A percentile compares a stretch with the other conserved stretches of the same genome.
Evolutionary conservation across 345 rosid species (phyloP).

Genomic region (Psidium guajava): DNA sequence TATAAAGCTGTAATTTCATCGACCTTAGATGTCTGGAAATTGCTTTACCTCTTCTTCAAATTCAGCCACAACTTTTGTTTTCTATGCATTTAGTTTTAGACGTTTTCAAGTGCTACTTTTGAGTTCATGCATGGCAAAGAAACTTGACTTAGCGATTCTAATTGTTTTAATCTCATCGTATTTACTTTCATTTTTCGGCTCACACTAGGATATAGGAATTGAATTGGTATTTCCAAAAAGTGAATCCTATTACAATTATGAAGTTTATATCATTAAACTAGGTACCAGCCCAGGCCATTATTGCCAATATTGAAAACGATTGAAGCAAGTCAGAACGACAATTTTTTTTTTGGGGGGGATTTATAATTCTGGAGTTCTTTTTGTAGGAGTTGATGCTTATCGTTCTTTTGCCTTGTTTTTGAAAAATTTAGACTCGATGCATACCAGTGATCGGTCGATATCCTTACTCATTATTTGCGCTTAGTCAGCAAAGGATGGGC

Average conservation of each 20-base stretch:
- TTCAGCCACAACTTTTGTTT: too few species aligned
- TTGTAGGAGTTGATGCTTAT: background rate
- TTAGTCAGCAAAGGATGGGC: background rate
- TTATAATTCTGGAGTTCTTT: background rate
- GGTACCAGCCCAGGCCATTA: background rate
- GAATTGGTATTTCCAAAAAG: constrained; percentile 6
- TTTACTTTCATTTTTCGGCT: background rate
- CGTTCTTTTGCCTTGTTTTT: background rate
- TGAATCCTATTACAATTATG: background rate
- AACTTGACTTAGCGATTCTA: too few species aligned
- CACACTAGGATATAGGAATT: background rate
- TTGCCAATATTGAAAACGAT: background rate
- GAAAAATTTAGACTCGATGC: background rate
- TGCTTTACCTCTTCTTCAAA: too few species aligned
- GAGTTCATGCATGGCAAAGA: background rate
- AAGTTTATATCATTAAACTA: too few species aligned
- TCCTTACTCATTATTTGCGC: background rate
- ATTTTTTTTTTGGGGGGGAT: background rate
- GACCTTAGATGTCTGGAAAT: too few species aligned
- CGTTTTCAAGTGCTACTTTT: background rate
- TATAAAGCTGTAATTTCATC: too few species aligned
- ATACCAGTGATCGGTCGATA: background rate
- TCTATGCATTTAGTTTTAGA: too few species aligned
- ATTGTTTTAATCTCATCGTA: too few species aligned
- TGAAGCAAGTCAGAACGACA: background rate